Evolutionary conservation across 1,284 basidiomycete species (phyloP).

Genomic region (Ustilago trichophora): DNA sequence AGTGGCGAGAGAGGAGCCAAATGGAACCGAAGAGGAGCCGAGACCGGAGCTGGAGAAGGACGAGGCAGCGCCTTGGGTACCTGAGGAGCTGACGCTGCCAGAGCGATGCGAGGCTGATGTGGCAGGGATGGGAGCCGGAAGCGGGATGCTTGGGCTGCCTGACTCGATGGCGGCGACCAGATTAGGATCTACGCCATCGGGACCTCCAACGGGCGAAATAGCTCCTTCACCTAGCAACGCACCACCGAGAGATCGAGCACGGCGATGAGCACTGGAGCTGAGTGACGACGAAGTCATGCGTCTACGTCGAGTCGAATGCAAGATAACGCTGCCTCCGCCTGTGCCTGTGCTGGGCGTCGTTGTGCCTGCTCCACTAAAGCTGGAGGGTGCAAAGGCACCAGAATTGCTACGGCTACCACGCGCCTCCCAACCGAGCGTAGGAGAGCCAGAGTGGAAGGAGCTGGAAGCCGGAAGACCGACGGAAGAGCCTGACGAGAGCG

Average conservation of each 20-base stretch:
- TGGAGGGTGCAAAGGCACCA: slow-evolving; percentile 26
- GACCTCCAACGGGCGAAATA: slow-evolving; percentile 61
- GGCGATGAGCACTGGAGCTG: slow-evolving; percentile 53
- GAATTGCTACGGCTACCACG: slow-evolving; percentile 33
- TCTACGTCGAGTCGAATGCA: slow-evolving; percentile 28
- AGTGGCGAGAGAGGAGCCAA: slow-evolving; percentile 12
- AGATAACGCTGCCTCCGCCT: slow-evolving; percentile 34
- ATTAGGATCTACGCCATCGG: slow-evolving; percentile 64
- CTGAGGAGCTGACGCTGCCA: slow-evolving; percentile 39
- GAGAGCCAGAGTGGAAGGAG: slow-evolving; percentile 37
- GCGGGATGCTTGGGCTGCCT: slow-evolving; percentile 46
- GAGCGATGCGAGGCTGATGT: slow-evolving; percentile 28
- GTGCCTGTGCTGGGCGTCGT: slow-evolving; percentile 27
- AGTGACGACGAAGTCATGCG: slow-evolving; percentile 41
- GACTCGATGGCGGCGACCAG: slow-evolving; percentile 62
- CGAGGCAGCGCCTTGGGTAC: slow-evolving; percentile 32
- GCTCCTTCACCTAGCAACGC: slow-evolving; percentile 47
- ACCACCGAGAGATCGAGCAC: slow-evolving; percentile 60
- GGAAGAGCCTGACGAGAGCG: slow-evolving; percentile 29
- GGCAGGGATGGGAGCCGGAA: slow-evolving; percentile 34
- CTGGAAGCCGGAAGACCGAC: slow-evolving; percentile 25
- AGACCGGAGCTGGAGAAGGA: slow-evolving; percentile 31
- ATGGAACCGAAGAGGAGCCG: slow-evolving; percentile 32
- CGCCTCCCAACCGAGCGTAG: slow-evolving; percentile 26
- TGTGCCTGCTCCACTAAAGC: slow-evolving; percentile 17